A percentile compares a stretch with the other conserved stretches of the same genome.
Conservation (phyloP, 352 stramenopile genomes). For the Pilasporangium apinafurcum region DNA sequence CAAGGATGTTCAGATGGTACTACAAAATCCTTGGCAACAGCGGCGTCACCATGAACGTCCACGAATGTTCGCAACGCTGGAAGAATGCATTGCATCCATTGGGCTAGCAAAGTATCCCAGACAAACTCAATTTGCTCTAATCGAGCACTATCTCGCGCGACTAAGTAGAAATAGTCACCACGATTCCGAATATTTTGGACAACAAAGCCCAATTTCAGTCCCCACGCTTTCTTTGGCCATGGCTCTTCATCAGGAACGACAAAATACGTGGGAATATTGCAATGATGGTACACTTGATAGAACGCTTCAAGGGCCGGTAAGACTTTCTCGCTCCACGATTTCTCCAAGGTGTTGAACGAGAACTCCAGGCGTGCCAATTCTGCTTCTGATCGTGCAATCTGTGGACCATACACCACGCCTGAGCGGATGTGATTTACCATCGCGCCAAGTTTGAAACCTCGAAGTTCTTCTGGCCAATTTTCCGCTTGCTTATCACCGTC, state of each 20-base stretch:
- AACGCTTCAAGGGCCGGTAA: conserved; percentile 44
- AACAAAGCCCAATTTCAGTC: conserved; percentile 40
- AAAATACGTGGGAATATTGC: conserved; percentile 29
- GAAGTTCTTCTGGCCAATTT: conserved; percentile 22
- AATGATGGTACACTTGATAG: conserved; percentile 27
- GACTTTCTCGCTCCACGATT: conserved; percentile 43
- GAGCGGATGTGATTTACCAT: conserved; percentile 46
- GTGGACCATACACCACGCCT: conserved; percentile 14
- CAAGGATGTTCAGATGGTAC: conserved; percentile 32
- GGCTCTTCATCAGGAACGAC: conserved; percentile 21
- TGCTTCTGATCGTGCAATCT: conserved; percentile 20
- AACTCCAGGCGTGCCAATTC: conserved; percentile 43
- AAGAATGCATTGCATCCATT: conserved; percentile 38
- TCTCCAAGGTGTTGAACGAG: conserved; percentile 34
- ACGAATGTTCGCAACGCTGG: conserved; percentile 42
- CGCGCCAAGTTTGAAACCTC: conserved; percentile 30
- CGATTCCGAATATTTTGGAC: conserved; percentile 46
- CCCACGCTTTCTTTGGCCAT: conserved; percentile 28
- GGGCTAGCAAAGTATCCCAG: conserved; percentile 34
- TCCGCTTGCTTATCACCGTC: neutral
- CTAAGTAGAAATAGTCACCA: conserved; percentile 37
- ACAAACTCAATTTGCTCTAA: conserved; percentile 52
- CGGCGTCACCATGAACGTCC: conserved; percentile 17
- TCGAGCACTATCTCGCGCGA: conserved; percentile 32
- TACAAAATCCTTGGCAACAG: conserved; percentile 36